Evolutionary conservation across 495 filamentous ascomycete species (phyloP), one percentile per base, ranked within the genome.

Genomic region (Aspergillus nidulans): DNA sequence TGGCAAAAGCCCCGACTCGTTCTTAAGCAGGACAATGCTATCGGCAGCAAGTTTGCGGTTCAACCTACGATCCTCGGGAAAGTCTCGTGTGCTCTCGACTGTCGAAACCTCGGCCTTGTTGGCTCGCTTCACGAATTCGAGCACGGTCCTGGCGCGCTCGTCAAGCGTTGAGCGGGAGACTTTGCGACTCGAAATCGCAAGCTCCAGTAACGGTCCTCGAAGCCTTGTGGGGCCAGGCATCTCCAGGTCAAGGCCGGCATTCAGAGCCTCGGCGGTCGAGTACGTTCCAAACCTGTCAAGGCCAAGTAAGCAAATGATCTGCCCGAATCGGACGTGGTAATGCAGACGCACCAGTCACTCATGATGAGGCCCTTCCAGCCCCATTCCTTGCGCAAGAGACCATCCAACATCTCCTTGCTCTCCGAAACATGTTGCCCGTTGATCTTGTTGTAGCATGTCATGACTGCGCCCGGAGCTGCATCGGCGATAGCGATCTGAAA

Each of bases 401-500:
- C 13, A 9, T 16, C 10, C 0, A 42, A 4, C 1, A 24, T 24
- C 2, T 19, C 15, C 24, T 23, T 12, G 25, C 19, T 16, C 6
- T 10, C 39, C 5, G 19, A 3, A 4, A 7, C 13, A 6, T 45
- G n/a, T 1, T 9, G 8, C 3, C 40, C 34, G 24, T 30, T 34
- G 0, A 53, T 26, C 7, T 73, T 80, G 65, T 90, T 88, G 63
- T 90, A 88, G n/a, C 86, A 83, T n/a, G 81, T 85, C 86, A 89
- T 88, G 34, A 88, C 69, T 6, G 80, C 78, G 43, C 73, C 74
- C 0, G 84, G 84, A 32, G 77, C 67, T 6, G 75, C 62, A 32
- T 85, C 77, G 15, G 77, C 65, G 18, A 86, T 69, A 8, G 79
- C 83, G 53, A 88, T 73, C 64, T 88, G 81, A 62, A 88, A 90